These are phyloP conservation scores for Phyllostachys edulis DNA, from an alignment of 176 grass and related monocot genomes.

Conservation along the genomic window DNA sequence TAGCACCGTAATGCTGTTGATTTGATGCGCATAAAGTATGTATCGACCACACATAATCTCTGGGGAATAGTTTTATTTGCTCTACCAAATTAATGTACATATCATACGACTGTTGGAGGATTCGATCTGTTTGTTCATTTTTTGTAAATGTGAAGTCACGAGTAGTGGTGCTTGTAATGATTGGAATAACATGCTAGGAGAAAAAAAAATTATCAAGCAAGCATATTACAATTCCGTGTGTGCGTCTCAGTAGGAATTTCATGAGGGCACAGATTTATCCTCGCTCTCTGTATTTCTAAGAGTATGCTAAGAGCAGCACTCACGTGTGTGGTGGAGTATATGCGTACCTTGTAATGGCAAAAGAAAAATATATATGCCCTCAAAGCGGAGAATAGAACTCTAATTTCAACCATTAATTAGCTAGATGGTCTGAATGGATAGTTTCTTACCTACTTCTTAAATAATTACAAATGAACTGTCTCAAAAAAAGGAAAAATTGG, in stretches of 20 bases:
- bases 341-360: too few relatives aligned
- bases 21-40: neutral
- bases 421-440: neutral
- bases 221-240: neutral
- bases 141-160: neutral
- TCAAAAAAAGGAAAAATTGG: neutral
- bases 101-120: neutral
- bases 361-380: neutral
- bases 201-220: neutral
- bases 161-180: neutral
- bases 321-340: too few relatives aligned
- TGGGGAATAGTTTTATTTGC: neutral
- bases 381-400: neutral
- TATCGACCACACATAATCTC: conserved; percentile 8
- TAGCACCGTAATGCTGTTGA: neutral
- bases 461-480: neutral
- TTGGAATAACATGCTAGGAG: neutral
- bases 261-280: accelerated
- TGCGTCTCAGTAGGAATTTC: accelerated
- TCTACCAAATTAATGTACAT: neutral
- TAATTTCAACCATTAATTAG: neutral
- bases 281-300: too few relatives aligned
- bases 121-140: neutral
- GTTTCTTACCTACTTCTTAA: neutral
- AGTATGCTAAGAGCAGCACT: accelerated